Evolutionary conservation across 2,329 filamentous ascomycete species (phyloP), one percentile per base, ranked within the genome.

Genomic region (Neonectria faginata): DNA sequence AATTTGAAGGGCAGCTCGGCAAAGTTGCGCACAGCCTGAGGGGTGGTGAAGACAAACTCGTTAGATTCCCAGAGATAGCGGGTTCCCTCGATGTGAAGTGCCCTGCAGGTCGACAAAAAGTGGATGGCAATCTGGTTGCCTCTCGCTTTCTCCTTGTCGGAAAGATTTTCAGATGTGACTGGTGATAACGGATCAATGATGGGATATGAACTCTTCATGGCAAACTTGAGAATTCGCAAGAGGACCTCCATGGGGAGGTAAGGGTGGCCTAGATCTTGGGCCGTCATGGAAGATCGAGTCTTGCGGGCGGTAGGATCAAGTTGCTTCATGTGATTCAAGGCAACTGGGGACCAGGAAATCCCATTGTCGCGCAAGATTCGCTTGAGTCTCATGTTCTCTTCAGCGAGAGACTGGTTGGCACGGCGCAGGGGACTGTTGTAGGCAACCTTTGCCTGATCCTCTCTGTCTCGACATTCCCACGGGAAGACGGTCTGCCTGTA

Each of bases 101-200:
- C 81, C 68, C 76, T 84, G 74, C 83, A 87, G 3, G 85, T 85
- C 4, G 81, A 79, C 3, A 88, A 76, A 56, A 87, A 84, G 67
- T 86, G 79, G 51, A 87, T 85, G 59, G 85, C 83, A 58, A 88
- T 80, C 67, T 85, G 80, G 60, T 83, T 82, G 16, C 77, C 76
- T n/a, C 81, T 79, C 2, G 71, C 60, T 70, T 81, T 81, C 70
- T 86, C 85, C 3, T 70, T 72, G 4, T 74, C 68, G 1, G 84
- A 82, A 53, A 87, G 65, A 61, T 81, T 80, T 27, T 85, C 83
- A 2, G 72, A 69, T 51, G 77, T 80, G 20, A 79, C 68, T 57
- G 80, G 81, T 53, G 79, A 84, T 47, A 88, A 77, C 2, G 86
- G 86, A 62, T 88, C 85, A 53, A 88, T 78, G 66, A 88, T 86